These are phyloP conservation scores for Blechomonas ayalai DNA, from an alignment of 208 protist genomes.

Conservation along the genomic window DNA sequence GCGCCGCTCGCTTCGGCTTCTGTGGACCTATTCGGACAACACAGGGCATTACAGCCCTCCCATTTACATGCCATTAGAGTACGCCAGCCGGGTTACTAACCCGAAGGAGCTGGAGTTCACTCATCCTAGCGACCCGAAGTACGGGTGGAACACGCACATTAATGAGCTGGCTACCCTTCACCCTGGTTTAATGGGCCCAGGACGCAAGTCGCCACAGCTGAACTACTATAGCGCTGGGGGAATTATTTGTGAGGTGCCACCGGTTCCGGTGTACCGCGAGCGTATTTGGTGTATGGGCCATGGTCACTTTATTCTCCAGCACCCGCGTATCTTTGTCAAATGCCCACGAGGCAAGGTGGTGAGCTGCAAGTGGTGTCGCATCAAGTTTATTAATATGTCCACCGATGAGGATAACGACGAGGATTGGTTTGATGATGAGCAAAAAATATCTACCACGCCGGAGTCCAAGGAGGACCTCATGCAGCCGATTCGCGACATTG, in stretches of 20 bases:
- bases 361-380: conserved; percentile 81
- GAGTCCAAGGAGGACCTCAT: conserved; percentile 68
- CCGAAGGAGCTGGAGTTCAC: conserved; percentile 76
- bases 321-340: conserved; percentile 88
- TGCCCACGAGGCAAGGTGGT: conserved; percentile 70
- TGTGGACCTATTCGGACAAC: conserved; percentile 71
- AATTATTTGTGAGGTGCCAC: conserved; percentile 85
- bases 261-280: conserved; percentile 73
- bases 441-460: conserved; percentile 80
- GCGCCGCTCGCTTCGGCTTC: conserved; percentile 28
- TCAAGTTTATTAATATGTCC: conserved; percentile 89
- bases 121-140: conserved; percentile 82
- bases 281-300: conserved; percentile 88
- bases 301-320: conserved; percentile 71
- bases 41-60: conserved; percentile 78
- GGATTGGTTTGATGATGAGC: conserved; percentile 82
- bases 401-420: conserved; percentile 84
- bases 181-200: conserved; percentile 64
- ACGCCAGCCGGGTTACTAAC: conserved; percentile 75
- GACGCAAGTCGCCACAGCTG: conserved; percentile 71
- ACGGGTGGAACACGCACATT: conserved; percentile 72
- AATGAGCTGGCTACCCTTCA: conserved; percentile 63
- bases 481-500: conserved; percentile 71
- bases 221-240: conserved; percentile 76
- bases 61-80: conserved; percentile 83